These are phyloP conservation scores for Citrus maxima DNA, from an alignment of 345 rosid species.

Conservation along the genomic window DNA sequence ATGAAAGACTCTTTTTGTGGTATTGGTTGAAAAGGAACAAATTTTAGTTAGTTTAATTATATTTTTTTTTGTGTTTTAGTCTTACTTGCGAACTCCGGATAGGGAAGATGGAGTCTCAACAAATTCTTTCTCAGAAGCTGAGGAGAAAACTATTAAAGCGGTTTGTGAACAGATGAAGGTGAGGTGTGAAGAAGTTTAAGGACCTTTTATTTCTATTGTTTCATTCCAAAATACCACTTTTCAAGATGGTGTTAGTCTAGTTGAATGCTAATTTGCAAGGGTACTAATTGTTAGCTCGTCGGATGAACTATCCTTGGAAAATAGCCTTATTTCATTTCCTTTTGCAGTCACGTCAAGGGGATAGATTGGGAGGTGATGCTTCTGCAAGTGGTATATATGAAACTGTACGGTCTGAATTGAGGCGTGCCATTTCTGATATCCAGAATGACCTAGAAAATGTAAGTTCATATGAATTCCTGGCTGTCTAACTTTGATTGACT, in stretches of 20 bases:
- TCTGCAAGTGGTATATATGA: slow-evolving; percentile 43
- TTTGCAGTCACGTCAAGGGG: slow-evolving; percentile 37
- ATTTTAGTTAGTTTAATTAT: not conserved
- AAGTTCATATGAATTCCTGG: slow-evolving; percentile 15
- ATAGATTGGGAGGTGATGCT: slow-evolving; percentile 32
- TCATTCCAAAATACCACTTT: not conserved
- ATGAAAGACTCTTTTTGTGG: not conserved
- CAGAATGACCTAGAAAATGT: slow-evolving; percentile 50
- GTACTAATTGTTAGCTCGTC: not conserved
- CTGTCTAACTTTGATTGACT: not conserved
- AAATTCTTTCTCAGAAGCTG: slow-evolving; percentile 44
- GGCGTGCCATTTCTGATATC: slow-evolving; percentile 61
- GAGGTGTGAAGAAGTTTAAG: slow-evolving; percentile 16
- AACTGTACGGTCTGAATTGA: slow-evolving; percentile 63
- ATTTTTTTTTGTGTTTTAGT: slow-evolving; percentile 20
- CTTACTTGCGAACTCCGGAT: slow-evolving; percentile 19
- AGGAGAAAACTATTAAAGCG: slow-evolving; percentile 41
- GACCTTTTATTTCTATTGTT: not conserved
- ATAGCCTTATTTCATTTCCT: slow-evolving; percentile 10
- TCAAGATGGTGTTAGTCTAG: not conserved
- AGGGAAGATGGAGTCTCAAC: slow-evolving; percentile 35
- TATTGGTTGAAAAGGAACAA: not conserved
- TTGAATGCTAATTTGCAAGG: not conserved
- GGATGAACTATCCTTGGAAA: not conserved
- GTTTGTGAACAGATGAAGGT: slow-evolving; percentile 46